These are phyloP conservation scores for Zelopaecilomyces penicillatus DNA, from an alignment of 2,329 filamentous ascomycete species.

Conservation along the genomic window DNA sequence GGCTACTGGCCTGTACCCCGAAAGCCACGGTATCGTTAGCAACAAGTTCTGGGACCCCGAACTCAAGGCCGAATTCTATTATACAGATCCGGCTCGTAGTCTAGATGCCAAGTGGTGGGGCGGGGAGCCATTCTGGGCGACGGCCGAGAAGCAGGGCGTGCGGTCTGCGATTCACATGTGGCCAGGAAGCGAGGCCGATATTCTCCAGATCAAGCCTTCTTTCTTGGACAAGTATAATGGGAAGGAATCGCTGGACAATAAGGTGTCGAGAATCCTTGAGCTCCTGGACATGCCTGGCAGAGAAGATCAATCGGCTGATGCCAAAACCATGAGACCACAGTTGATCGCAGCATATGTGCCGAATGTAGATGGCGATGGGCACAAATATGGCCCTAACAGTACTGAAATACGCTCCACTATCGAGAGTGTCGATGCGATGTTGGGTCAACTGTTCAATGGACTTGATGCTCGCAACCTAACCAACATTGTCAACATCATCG, in stretches of 20 bases:
- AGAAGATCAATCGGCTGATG: conserved; percentile 44
- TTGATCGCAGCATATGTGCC: conserved; percentile 93
- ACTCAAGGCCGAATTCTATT: conserved; percentile 73
- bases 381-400: conserved; percentile 86
- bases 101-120: conserved; percentile 90
- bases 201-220: conserved; percentile 63
- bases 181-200: conserved; percentile 89
- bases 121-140: conserved; percentile 89
- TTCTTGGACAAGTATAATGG: conserved; percentile 81
- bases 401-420: conserved; percentile 82
- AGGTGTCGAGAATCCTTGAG: conserved; percentile 72
- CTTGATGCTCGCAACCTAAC: conserved; percentile 78
- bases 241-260: conserved; percentile 62
- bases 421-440: conserved; percentile 69
- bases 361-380: conserved; percentile 80
- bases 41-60: conserved; percentile 91
- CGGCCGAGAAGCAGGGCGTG: conserved; percentile 74
- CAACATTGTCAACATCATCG: conserved; percentile 80
- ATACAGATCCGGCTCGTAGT: conserved; percentile 67
- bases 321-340: conserved; percentile 62
- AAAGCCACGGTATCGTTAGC: conserved; percentile 85
- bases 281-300: conserved; percentile 75
- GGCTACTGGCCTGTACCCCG: conserved; percentile 84
- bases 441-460: conserved; percentile 66
- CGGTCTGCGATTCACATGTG: conserved; percentile 92